Conservation (phyloP, 257 asterid genomes). For the Ilex aquifolium region DNA sequence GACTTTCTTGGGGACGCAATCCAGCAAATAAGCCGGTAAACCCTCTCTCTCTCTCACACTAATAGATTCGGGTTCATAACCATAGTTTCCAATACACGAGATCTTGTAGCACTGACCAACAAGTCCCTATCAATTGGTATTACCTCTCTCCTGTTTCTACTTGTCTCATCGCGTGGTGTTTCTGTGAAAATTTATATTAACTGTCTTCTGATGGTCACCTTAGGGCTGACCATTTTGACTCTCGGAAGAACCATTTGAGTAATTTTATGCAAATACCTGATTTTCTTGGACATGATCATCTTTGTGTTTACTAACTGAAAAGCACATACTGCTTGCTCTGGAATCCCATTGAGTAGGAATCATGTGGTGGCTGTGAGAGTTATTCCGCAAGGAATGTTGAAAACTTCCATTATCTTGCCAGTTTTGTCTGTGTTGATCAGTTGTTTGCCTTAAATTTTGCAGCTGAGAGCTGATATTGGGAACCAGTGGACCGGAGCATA, state of each 20-base stretch:
- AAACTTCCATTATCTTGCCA: not conserved
- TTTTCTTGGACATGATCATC: no score
- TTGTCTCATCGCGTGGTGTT: not conserved
- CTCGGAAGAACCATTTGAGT: no score
- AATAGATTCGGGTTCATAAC: not conserved
- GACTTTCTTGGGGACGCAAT: constrained; percentile 51
- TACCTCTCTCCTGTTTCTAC: not conserved
- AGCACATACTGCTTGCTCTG: no score
- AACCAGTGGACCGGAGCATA: constrained; percentile 78
- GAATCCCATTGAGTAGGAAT: no score
- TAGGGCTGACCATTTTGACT: not conserved
- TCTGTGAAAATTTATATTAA: not conserved
- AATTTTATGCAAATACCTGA: no score
- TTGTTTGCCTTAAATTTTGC: constrained; percentile 14
- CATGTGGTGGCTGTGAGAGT: no score
- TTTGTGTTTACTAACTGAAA: no score
- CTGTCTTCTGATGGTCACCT: not conserved
- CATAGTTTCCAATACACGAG: no score
- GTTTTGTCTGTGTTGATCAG: not conserved
- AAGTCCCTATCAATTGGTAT: no score
- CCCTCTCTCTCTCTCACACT: not conserved
- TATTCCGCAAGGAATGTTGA: no score
- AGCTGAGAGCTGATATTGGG: constrained; percentile 63
- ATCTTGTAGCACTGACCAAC: no score
- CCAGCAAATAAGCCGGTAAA: constrained; percentile 42